Conservation (phyloP, 2,329 filamentous ascomycete genomes). For the Trichoderma lentiforme region DNA sequence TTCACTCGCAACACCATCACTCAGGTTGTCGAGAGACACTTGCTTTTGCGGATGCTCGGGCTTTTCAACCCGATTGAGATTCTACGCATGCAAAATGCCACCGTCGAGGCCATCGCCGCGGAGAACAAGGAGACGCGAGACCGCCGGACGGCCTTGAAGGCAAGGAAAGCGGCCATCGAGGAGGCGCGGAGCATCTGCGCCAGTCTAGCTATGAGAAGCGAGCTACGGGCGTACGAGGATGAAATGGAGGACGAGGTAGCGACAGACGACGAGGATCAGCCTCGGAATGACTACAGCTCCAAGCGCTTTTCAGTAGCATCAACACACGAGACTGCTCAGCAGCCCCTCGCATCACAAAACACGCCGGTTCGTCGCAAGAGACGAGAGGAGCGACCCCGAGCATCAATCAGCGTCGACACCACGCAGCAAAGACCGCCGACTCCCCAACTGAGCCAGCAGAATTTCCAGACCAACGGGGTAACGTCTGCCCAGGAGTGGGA, state of each 20-base stretch:
- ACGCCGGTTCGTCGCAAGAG: constrained; percentile 22
- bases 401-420: constrained; percentile 18
- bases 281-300: constrained; percentile 12
- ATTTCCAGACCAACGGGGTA: constrained; percentile 20
- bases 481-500: constrained; percentile 30
- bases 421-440: constrained; percentile 22
- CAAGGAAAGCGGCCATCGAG: constrained; percentile 49
- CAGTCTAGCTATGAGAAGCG: constrained; percentile 50
- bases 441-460: constrained; percentile 23
- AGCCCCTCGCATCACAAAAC: constrained; percentile 24
- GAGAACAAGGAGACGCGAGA: constrained; percentile 54
- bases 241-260: constrained; percentile 30
- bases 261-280: constrained; percentile 31
- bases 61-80: constrained; percentile 53
- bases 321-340: constrained; percentile 15
- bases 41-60: constrained; percentile 49
- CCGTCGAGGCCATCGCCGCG: constrained; percentile 49
- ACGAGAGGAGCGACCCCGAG: constrained; percentile 26
- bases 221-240: constrained; percentile 41
- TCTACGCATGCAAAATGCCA: constrained; percentile 42
- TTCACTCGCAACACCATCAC: constrained; percentile 53
- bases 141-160: constrained; percentile 45
- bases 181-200: constrained; percentile 50
- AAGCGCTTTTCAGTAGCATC: constrained; percentile 19
- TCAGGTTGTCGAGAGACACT: constrained; percentile 50